Percentiles rank a stretch among this genome's conserved stretches.
Evolutionary conservation across 352 stramenopile genomes (phyloP).

Genomic region (Phytophthora kernoviae): DNA sequence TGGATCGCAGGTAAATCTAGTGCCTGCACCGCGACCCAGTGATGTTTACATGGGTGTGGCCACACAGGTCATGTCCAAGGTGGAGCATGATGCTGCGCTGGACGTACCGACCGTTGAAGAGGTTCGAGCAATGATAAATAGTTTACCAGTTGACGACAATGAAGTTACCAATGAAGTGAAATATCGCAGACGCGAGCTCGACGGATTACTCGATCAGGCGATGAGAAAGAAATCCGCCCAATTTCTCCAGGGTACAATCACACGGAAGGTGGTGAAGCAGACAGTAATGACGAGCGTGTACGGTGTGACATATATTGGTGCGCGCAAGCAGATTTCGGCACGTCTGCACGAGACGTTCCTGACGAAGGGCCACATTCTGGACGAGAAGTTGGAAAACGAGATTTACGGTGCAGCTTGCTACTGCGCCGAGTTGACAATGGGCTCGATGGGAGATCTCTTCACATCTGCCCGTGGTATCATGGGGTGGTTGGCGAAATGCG

Average conservation of each 20-base stretch:
- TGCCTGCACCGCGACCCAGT: slow-evolving; percentile 92
- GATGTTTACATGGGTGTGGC: slow-evolving; percentile 98
- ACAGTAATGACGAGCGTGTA: slow-evolving; percentile 99
- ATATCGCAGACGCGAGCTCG: slow-evolving; percentile 3
- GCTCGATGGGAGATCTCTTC: slow-evolving; percentile 97
- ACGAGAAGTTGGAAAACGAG: slow-evolving; percentile 81
- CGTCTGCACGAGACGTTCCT: slow-evolving; percentile 94
- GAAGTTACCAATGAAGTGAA: background rate
- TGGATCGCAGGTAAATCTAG: slow-evolving; percentile 97
- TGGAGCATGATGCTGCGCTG: slow-evolving; percentile 67
- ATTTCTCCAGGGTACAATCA: slow-evolving; percentile 79
- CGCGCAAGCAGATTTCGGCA: slow-evolving; percentile 97
- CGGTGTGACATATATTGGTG: slow-evolving; percentile 99
- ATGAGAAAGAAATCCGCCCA: slow-evolving; percentile 67
- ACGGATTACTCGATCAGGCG: slow-evolving; percentile 34
- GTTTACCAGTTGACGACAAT: slow-evolving; percentile 3
- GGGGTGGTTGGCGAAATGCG: slow-evolving; percentile 83
- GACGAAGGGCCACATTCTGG: slow-evolving; percentile 77
- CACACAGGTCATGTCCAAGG: slow-evolving; percentile 77
- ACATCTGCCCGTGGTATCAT: slow-evolving; percentile 96
- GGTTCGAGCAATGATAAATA: slow-evolving; percentile 26
- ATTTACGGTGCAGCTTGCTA: slow-evolving; percentile 92
- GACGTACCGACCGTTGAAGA: slow-evolving; percentile 52
- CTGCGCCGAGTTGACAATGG: slow-evolving; percentile 95
- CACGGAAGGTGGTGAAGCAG: slow-evolving; percentile 98